Conservation (phyloP, 164 flowering plant species). For the grape (Vitis vinifera) region ASM3070453v1 NC_081811.1:22289001-22289500, state of each 20-base stretch:
- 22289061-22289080: not conserved
- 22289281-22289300: slow-evolving; percentile 57
- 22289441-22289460: no score
- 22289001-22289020: not conserved
- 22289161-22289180: not conserved
- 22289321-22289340: slow-evolving; percentile 20
- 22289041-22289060: slow-evolving; percentile 52
- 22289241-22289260: slow-evolving; percentile 70
- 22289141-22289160: not conserved
- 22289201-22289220: not conserved
- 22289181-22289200: not conserved
- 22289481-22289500: no score
- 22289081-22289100: not conserved
- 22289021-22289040: slow-evolving; percentile 2
- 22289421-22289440: no score
- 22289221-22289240: slow-evolving; percentile 28
- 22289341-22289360: not conserved
- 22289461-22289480: no score
- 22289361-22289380: not conserved
- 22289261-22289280: slow-evolving; percentile 34
- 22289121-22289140: no score
- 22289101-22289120: slow-evolving; percentile 30
- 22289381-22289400: no score
- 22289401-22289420: no score
- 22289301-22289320: slow-evolving; percentile 47